Base-by-base conservation (phyloP, 208 protist species). In the Acanthamoeba sp. region DNA sequence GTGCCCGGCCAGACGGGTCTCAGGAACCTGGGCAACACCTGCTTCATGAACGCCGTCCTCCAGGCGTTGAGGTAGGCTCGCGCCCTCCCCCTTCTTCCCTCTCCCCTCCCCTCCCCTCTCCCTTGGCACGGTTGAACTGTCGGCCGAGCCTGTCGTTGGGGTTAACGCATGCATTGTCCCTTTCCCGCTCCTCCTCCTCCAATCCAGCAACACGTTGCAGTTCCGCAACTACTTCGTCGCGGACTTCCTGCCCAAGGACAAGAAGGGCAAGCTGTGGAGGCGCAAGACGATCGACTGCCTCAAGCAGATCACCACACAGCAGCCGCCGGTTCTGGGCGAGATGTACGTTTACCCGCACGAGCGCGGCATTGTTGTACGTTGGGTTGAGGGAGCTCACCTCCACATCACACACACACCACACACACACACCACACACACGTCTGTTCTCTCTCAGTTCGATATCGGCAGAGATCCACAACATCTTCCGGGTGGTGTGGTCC, bases 1-100 rank as follows among this genome's bases (percentile, higher is more conserved):
- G 82, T 90, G n/a, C 82, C 82, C 24, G 96, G 96, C 27, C 91
- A 98, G 32, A 98, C 96, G 73, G 98, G 98, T 0, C 95, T 99
- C 10, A 36, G 95, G 59, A 99, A 99, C 95, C 94, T 99, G 5
- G 98, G 99, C 76, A 99, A 99, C 95, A 99, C 99, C 20, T 99
- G 99, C 96, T 99, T 99, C 97, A 99, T 99, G 95, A 99, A 99
- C 97, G 94, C 97, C 0, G 98, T 98, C 22, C 94, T 99, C 64
- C 99, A 99, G 97, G 97, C 99, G 29, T 96, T 99, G 18, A 96
- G 95, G 40, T 98, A 99, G 2, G 16, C 24, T 64, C 6, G 4
- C 27, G 27, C 57, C 3, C 7, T 95, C 98, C 98, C 69, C 93
- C 52, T 20, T 20, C 10, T 59, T 66, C 24, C 20, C n/a, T 29